Evolutionary conservation across 1,139 yeast species (phyloP).

Genomic region (Hemisphaericaspora lyxosophila): DNA sequence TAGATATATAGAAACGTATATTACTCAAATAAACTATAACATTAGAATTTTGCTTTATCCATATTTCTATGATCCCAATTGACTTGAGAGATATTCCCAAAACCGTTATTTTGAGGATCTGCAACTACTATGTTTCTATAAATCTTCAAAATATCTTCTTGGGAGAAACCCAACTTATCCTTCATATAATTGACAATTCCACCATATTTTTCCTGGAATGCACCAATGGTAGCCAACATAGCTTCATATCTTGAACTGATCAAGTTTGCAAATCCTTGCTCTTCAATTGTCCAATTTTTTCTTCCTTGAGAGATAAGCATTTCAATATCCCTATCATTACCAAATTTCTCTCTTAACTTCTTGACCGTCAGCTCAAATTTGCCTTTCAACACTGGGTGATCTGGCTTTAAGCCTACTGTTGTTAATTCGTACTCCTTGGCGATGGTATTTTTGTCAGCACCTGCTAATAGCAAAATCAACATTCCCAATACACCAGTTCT

Average conservation of each 20-base stretch:
- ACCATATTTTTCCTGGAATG: conserved; percentile 52
- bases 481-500: conserved; percentile 77
- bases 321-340: conserved; percentile 34
- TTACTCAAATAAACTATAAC: background rate
- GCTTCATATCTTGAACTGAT: conserved; percentile 70
- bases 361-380: conserved; percentile 33
- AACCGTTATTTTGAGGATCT: conserved; percentile 21
- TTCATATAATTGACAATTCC: conserved; percentile 57
- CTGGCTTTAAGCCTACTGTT: conserved; percentile 59
- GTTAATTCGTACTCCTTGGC: conserved; percentile 60
- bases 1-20: background rate
- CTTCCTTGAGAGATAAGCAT: conserved; percentile 34
- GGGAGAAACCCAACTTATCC: conserved; percentile 44
- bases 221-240: conserved; percentile 62
- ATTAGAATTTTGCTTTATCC: conserved; percentile 12
- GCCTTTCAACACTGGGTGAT: conserved; percentile 36
- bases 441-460: conserved; percentile 64
- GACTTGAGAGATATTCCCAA: conserved; percentile 19
- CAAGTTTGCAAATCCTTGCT: conserved; percentile 55
- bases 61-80: conserved; percentile 28
- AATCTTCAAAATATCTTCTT: conserved; percentile 51
- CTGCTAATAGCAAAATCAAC: conserved; percentile 60
- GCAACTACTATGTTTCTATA: conserved; percentile 41
- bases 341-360: conserved; percentile 28
- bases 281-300: conserved; percentile 39